Conservation (phyloP, 2,329 filamentous ascomycete species). For the Beauveria sp. region DNA sequence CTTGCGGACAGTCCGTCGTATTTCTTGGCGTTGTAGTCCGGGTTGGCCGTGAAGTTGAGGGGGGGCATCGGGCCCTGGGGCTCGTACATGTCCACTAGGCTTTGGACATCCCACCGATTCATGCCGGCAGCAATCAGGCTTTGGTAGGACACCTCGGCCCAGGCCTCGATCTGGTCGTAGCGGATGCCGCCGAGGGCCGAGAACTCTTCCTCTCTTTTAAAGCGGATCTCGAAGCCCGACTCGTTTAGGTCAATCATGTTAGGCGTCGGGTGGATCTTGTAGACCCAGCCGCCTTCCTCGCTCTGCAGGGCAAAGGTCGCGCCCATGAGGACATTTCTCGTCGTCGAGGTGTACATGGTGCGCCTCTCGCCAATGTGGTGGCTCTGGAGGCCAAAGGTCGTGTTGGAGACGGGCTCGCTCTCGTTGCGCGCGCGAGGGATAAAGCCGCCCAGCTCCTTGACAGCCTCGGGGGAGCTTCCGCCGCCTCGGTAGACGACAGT, state of each 20-base stretch:
- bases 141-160: background rate
- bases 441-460: background rate
- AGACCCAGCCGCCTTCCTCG: background rate
- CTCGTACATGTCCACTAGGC: background rate
- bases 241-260: constrained; percentile 1
- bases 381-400: background rate
- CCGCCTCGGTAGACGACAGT: background rate
- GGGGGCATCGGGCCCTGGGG: background rate
- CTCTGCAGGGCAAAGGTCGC: background rate
- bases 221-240: background rate
- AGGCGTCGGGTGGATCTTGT: background rate
- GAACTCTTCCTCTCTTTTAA: background rate
- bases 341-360: background rate
- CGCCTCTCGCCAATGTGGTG: background rate
- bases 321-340: background rate
- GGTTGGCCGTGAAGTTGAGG: background rate
- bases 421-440: background rate
- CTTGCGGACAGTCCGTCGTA: background rate
- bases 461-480: background rate
- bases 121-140: background rate
- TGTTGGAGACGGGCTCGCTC: background rate
- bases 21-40: background rate
- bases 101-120: background rate
- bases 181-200: background rate
- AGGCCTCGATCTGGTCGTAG: background rate